Percentiles rank a stretch among this genome's conserved stretches.
These are phyloP conservation scores for Wickerhamomyces chaumierensis DNA, from an alignment of 805 yeast genomes.

Conservation along the genomic window DNA sequence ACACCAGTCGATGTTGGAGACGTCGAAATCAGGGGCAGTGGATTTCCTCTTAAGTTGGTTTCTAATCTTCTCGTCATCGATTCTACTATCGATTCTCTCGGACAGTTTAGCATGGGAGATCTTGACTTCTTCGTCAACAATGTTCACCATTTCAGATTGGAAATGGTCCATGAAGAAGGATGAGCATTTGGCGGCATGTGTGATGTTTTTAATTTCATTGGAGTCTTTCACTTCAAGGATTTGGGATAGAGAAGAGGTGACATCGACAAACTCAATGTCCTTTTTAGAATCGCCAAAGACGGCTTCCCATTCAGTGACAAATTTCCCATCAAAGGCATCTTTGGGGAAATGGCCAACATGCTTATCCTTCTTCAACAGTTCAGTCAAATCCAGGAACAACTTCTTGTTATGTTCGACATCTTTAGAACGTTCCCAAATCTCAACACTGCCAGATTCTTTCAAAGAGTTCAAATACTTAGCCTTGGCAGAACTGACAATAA, in stretches of 20 bases:
- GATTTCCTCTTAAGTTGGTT: constrained; percentile 39
- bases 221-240: constrained; percentile 70
- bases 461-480: constrained; percentile 66
- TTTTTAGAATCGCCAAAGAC: constrained; percentile 27
- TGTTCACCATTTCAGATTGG: constrained; percentile 77
- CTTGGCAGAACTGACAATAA: constrained; percentile 77
- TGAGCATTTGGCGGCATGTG: constrained; percentile 67
- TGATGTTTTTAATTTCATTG: constrained; percentile 54
- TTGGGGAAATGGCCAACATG: constrained; percentile 60
- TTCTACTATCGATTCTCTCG: constrained; percentile 68
- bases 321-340: constrained; percentile 75
- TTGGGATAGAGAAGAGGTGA: constrained; percentile 38
- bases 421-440: constrained; percentile 68
- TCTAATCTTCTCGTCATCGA: constrained; percentile 69
- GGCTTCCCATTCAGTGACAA: constrained; percentile 69
- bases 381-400: constrained; percentile 46
- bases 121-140: constrained; percentile 77
- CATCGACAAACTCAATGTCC: constrained; percentile 38
- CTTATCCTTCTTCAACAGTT: constrained; percentile 30
- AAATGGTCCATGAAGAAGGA: constrained; percentile 71
- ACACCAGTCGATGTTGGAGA: constrained; percentile 81
- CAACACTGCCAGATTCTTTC: constrained; percentile 32
- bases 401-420: constrained; percentile 66
- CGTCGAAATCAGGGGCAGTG: constrained; percentile 56
- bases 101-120: constrained; percentile 63